Base-by-base conservation (phyloP, 208 protist genomes). In the Leishmania aethiopica region DNA sequence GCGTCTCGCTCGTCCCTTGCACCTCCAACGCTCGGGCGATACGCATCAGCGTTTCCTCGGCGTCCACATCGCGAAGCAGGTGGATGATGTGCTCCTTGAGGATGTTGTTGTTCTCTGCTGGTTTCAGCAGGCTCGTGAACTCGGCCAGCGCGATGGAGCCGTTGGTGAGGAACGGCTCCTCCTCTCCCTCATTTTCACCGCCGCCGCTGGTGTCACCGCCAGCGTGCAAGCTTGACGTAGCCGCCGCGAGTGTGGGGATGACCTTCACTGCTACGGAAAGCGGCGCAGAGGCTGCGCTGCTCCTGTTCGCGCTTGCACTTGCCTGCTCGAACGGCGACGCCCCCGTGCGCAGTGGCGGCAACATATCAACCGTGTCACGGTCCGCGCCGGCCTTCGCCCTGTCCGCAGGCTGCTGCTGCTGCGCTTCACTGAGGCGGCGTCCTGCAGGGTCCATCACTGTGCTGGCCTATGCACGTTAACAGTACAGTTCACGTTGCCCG, bases 1-100 rank as follows among this genome's bases (percentile, higher is more conserved):
- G 70, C 2, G 67, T 71, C 32, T 42, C 37, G 5, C 0, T 40
- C 25, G 28, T 60, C 35, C 71, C 53, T 37, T 83, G 79, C 69
- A 71, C 49, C 79, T 96, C 91, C 45, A 96, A 78, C 45, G 84
- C 70, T 0, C 78, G 84, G 22, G 88, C 81, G 45, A 95, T 85
- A 25, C 82, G 80, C 57, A 92, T 77, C 47, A 97, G 90, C 17
- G 83, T 85, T 62, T 89, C 88, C 57, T 93, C 89, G 8, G 82
- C 85, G 70, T 94, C 88, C 28, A 93, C 82, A n/a, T 89, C 69
- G 10, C 86, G 74, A 8, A 97, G 80, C 22, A 95, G 75, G 77
- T 88, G 82, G 13, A 90, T 85, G 57, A 95, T 91, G 84, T 94
- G 94, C 79, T 90, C 88, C 59, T 83, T 82, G 35, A 94, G 79